Evolutionary conservation across 495 filamentous ascomycete species (phyloP).

Genomic region (Lepraria neglecta): DNA sequence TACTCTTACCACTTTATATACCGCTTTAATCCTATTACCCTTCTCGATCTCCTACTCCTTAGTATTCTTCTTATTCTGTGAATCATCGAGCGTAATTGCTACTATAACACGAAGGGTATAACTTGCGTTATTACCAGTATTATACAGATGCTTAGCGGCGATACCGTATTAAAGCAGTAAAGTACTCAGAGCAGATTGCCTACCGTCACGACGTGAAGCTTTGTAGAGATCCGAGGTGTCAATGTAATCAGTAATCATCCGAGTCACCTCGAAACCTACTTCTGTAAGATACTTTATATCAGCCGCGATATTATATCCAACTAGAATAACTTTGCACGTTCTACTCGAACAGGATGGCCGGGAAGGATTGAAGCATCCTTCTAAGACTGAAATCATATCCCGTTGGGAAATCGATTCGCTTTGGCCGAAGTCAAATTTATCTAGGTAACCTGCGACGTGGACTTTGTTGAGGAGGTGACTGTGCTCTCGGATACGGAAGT

Average conservation of each 20-base stretch:
- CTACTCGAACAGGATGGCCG: constrained; percentile 5
- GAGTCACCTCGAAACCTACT: constrained; percentile 50
- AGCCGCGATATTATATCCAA: constrained; percentile 59
- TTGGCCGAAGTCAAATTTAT: constrained; percentile 65
- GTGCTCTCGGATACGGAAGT: constrained; percentile 69
- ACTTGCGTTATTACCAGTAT: constrained; percentile 71
- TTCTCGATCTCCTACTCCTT: constrained; percentile 19
- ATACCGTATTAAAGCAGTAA: constrained; percentile 47
- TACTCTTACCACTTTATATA: not conserved
- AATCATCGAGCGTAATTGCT: constrained; percentile 15
- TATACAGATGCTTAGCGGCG: constrained; percentile 30
- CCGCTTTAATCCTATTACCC: constrained; percentile 8
- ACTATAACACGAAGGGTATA: constrained; percentile 59
- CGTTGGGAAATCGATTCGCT: constrained; percentile 37
- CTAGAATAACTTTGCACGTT: constrained; percentile 58
- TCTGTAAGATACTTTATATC: constrained; percentile 59
- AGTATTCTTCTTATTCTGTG: constrained; percentile 15
- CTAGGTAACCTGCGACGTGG: constrained; percentile 61
- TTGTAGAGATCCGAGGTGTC: constrained; percentile 68
- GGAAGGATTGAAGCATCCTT: constrained; percentile 47
- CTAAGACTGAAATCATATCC: constrained; percentile 36
- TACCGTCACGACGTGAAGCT: constrained; percentile 23
- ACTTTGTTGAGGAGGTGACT: constrained; percentile 52
- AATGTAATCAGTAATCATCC: constrained; percentile 50
- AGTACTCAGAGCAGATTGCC: not conserved